Percentiles rank a stretch among this genome's conserved stretches.
These are phyloP conservation scores for Dicorynia guianensis DNA, from an alignment of 306 rosid species.

Conservation along the genomic window DNA sequence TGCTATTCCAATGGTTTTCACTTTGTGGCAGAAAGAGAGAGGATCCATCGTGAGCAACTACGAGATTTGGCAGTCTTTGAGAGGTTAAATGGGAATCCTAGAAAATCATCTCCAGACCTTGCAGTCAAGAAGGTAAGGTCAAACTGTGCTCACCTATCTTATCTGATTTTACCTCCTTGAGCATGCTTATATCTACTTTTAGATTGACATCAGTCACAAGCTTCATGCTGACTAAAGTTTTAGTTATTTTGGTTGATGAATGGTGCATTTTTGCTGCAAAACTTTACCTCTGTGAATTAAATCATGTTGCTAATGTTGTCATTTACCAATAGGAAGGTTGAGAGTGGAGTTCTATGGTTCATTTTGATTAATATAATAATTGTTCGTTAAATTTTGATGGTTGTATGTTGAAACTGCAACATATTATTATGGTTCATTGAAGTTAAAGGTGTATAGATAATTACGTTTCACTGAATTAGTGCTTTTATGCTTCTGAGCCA, in stretches of 20 bases:
- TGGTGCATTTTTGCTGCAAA: constrained; percentile 7
- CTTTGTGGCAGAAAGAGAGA: constrained; percentile 68
- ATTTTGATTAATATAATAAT: background rate
- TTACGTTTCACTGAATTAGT: background rate
- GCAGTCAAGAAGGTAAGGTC: constrained; percentile 83
- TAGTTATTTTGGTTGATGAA: constrained; percentile 27
- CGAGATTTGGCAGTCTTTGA: constrained; percentile 91
- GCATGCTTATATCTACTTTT: constrained; percentile 12
- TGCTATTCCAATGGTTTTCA: constrained; percentile 20
- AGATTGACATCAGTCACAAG: constrained; percentile 24
- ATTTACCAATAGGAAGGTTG: constrained; percentile 13
- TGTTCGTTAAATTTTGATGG: no score
- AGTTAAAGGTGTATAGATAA: no score
- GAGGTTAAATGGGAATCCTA: constrained; percentile 74
- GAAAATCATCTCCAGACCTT: constrained; percentile 70
- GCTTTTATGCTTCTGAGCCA: constrained; percentile 14
- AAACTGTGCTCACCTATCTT: constrained; percentile 1
- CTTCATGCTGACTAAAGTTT: constrained; percentile 26
- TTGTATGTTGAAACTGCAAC: no score
- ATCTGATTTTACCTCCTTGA: constrained; percentile 12
- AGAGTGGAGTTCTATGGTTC: constrained; percentile 3
- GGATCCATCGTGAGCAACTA: constrained; percentile 77
- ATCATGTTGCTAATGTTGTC: constrained; percentile 33
- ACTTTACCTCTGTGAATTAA: background rate
- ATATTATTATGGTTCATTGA: background rate